Evolutionary conservation across 805 yeast species (phyloP).

Genomic region (Ogataea pini): DNA sequence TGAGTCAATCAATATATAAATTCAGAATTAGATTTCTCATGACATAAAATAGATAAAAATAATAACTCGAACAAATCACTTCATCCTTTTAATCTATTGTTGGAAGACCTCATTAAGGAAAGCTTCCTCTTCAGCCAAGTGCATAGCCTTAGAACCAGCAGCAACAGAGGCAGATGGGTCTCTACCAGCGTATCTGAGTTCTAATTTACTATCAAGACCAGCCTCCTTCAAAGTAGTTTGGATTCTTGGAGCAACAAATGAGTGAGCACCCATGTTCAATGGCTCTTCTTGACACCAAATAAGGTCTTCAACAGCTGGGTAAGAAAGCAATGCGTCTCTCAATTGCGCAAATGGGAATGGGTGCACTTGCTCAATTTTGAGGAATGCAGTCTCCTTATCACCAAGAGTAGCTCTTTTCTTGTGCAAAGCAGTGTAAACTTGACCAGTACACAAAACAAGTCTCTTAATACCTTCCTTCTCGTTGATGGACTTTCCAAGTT

Average conservation of each 20-base stretch:
- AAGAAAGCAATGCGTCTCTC: constrained; percentile 76
- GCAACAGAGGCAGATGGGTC: constrained; percentile 98
- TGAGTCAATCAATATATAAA: constrained; percentile 5
- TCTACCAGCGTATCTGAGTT: constrained; percentile 90
- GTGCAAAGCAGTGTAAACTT: constrained; percentile 89
- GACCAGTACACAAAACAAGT: constrained; percentile 84
- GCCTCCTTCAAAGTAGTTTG: constrained; percentile 76
- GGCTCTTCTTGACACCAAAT: constrained; percentile 99
- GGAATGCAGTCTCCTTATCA: constrained; percentile 82
- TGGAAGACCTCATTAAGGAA: constrained; percentile 78
- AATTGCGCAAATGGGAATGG: constrained; percentile 98
- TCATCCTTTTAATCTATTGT: constrained; percentile 3
- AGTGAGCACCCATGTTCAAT: constrained; percentile 91
- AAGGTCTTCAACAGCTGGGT: constrained; percentile 81
- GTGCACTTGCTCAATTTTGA: constrained; percentile 91
- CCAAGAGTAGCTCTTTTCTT: constrained; percentile 80
- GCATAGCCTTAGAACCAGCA: constrained; percentile 92
- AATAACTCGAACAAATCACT: not conserved
- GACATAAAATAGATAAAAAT: constrained; percentile 1
- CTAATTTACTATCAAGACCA: constrained; percentile 46
- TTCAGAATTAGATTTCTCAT: constrained; percentile 6
- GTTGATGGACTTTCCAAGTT: constrained; percentile 75
- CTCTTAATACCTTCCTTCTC: constrained; percentile 84
- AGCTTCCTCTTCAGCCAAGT: constrained; percentile 82
- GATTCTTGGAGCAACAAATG: constrained; percentile 80